Base-by-base conservation (phyloP, 176 grass and related monocot genomes). In the Avena eriantha region DNA sequence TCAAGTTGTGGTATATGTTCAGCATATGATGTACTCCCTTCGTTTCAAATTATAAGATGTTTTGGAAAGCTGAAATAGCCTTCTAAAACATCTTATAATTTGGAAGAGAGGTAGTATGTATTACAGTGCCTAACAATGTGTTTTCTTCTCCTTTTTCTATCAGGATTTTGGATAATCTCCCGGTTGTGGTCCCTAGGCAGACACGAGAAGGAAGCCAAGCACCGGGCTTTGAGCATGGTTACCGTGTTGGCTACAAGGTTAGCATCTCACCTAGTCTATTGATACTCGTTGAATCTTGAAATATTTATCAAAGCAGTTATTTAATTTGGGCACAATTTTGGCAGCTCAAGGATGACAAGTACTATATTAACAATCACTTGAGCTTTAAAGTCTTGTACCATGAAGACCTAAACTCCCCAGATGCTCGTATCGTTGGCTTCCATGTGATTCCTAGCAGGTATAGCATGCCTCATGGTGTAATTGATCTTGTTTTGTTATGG, bases 381-480 rank as follows among this genome's bases (percentile, higher is more conserved):
- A 91, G 91, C 87, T 95, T 95, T 84, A 95, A 89, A 91, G 89
- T 95, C 60, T 80, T 93, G 78, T 93, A 86, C 35, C 91, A 95
- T 89, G 87, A 93, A 85, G 93, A 93, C 45, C 41, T 64, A 87
- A 88, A 86, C 43, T 79, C 86, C 64, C 83, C 72, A 8, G 91
- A 91, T 77, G 84, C 89, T 83, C 91, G 93, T 64, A 95, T 95
- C 80, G 93, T 95, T 89, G 93, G 93, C 70, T 95, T 95, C 71
- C 91, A 95, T 86, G 93, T 93, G 60, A 93, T 91, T 85, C 93
- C 93, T 77, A 95, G 93, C 89, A 95, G 93, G 93, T 94, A 75
- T 83, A 75, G 69, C 23, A 76, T 19, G 15, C 21, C 61, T 69
- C 9, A 8, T 57, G 8, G 24, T 69, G 10, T 34, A 86, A 24